These are phyloP conservation scores for Schoenoplectus tabernaemontani DNA, from an alignment of 202 grass and related monocot genomes.

Conservation along the genomic window DNA sequence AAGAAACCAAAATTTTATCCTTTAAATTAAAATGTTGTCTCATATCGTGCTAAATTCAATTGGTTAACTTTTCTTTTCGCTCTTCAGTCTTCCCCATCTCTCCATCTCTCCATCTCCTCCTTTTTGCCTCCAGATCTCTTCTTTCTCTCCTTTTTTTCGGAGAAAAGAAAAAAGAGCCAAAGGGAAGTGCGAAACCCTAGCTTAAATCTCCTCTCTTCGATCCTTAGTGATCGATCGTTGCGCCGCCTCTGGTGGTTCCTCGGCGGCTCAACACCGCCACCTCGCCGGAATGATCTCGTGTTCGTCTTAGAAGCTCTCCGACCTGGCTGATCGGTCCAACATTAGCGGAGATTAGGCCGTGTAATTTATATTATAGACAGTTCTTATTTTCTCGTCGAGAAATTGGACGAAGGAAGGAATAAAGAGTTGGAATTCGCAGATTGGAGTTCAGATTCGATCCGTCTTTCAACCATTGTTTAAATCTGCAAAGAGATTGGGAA, in stretches of 20 bases:
- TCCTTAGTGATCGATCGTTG: background rate
- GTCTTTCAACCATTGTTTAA: background rate
- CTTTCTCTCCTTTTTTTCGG: background rate
- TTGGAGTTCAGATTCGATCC: slow-evolving; percentile 6
- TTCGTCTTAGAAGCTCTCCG: background rate
- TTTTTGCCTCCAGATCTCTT: slow-evolving; percentile 11
- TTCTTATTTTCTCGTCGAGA: background rate
- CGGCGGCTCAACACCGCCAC: background rate
- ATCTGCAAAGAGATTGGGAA: background rate
- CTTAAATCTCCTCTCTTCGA: slow-evolving; percentile 7
- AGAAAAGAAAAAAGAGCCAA: background rate
- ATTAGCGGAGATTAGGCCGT: slow-evolving; percentile 7
- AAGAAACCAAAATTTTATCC: too few relatives aligned
- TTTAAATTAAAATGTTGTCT: too few relatives aligned
- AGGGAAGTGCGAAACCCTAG: slow-evolving; percentile 22
- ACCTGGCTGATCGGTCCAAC: slow-evolving; percentile 7
- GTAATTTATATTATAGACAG: background rate
- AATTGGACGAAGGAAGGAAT: background rate
- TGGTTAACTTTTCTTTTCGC: too few relatives aligned
- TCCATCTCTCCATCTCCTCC: background rate
- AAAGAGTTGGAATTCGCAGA: background rate
- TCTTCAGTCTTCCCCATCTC: too few relatives aligned
- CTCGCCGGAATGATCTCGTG: background rate
- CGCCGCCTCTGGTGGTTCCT: background rate
- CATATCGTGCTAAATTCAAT: too few relatives aligned